Conservation (phyloP, 257 asterid genomes). For the Nicotiana otophora region DNA sequence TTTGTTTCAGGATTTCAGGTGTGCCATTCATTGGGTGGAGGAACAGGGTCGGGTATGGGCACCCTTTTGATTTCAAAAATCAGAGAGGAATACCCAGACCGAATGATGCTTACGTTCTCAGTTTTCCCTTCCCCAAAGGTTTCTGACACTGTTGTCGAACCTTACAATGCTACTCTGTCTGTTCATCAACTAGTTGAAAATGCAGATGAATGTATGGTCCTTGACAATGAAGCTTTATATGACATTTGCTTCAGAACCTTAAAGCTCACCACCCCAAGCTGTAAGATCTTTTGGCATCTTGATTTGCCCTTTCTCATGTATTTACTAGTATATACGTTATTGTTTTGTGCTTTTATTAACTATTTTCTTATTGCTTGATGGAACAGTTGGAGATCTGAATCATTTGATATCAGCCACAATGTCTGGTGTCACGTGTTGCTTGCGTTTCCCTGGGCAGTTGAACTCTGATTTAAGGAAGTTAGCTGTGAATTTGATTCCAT, state of each 20-base stretch:
- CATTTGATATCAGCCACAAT: slow-evolving; percentile 10
- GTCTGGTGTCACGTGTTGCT: slow-evolving; percentile 8
- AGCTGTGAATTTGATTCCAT: slow-evolving; percentile 2
- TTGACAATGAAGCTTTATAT: slow-evolving; percentile 2
- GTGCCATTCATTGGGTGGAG: slow-evolving; percentile 9
- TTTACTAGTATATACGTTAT: neutral
- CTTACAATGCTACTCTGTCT: slow-evolving; percentile 1
- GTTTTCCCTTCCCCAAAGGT: slow-evolving; percentile 10
- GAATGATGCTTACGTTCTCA: slow-evolving; percentile 8
- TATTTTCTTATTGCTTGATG: neutral
- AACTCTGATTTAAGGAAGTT: slow-evolving; percentile 4
- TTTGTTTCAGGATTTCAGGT: neutral
- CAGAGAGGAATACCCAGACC: slow-evolving; percentile 9
- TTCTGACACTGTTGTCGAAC: slow-evolving; percentile 1
- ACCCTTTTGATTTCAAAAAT: slow-evolving; percentile 3
- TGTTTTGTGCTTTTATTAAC: no score
- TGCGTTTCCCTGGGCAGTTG: slow-evolving; percentile 3
- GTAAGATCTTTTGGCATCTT: neutral
- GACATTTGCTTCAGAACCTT: slow-evolving; percentile 6
- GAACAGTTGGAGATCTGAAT: slow-evolving; percentile 8
- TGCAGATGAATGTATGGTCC: slow-evolving; percentile 10
- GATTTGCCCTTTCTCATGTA: neutral
- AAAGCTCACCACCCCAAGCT: slow-evolving; percentile 7
- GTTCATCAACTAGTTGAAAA: slow-evolving; percentile 11
- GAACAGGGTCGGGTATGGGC: slow-evolving; percentile 11